These are phyloP conservation scores for Evansstolkia leycettana DNA, from an alignment of 495 filamentous ascomycete genomes.

Conservation along the genomic window DNA sequence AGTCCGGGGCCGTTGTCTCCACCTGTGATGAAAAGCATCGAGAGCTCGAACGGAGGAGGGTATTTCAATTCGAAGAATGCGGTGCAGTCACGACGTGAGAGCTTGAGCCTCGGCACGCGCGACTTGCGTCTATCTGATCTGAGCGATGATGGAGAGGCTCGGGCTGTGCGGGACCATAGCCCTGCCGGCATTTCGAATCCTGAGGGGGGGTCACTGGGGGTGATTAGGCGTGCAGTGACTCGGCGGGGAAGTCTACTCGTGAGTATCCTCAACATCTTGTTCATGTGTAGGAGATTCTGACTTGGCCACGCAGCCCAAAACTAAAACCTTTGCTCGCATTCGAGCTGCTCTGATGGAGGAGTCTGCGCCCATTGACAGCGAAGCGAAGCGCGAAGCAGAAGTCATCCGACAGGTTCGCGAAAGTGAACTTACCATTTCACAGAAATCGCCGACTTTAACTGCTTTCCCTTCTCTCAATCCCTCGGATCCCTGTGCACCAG, in stretches of 20 bases:
- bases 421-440: conserved; percentile 37
- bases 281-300: no score
- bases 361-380: conserved; percentile 70
- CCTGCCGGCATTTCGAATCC: conserved; percentile 23
- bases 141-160: conserved; percentile 62
- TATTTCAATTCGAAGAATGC: conserved; percentile 35
- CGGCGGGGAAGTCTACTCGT: conserved; percentile 80
- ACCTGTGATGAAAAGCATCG: conserved; percentile 50
- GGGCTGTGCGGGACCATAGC: conserved; percentile 32
- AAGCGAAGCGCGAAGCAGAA: conserved; percentile 84
- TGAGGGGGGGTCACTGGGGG: conserved; percentile 32
- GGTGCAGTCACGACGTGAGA: conserved; percentile 58
- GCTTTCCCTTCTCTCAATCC: conserved; percentile 29
- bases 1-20: conserved; percentile 54
- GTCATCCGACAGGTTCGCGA: conserved; percentile 90
- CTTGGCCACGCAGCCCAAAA: conserved; percentile 62
- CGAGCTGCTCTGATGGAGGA: conserved; percentile 83
- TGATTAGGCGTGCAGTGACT: conserved; percentile 59
- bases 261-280: conserved; percentile 28
- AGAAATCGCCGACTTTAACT: conserved; percentile 24
- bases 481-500: conserved; percentile 32
- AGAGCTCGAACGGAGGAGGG: conserved; percentile 30
- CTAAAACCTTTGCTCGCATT: conserved; percentile 87
- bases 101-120: conserved; percentile 73
- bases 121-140: conserved; percentile 78